These are phyloP conservation scores for Xylariomycetidae sp. DNA, from an alignment of 2,329 filamentous ascomycete genomes.

Conservation along the genomic window DNA sequence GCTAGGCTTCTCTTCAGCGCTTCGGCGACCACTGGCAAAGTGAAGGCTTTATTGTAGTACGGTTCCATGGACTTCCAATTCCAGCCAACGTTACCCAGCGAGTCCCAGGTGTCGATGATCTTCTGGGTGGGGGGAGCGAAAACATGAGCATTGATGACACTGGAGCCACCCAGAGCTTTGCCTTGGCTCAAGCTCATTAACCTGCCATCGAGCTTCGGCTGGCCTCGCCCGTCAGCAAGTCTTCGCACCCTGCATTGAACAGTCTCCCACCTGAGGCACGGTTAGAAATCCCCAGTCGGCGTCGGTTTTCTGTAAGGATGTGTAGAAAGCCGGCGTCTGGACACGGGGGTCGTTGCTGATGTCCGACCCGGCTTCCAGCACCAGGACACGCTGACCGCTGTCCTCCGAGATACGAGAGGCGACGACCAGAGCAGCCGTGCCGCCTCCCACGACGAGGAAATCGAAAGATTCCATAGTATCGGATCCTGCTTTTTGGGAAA, in stretches of 20 bases:
- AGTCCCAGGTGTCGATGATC: constrained; percentile 29
- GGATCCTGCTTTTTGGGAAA: too few species aligned
- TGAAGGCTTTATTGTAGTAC: constrained; percentile 23
- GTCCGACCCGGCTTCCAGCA: constrained; percentile 13
- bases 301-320: constrained; percentile 4
- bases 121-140: constrained; percentile 4
- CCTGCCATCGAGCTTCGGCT: constrained; percentile 3
- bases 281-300: constrained; percentile 10
- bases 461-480: too few species aligned
- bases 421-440: constrained; percentile 11
- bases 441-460: too few species aligned
- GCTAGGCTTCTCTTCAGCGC: constrained; percentile 3
- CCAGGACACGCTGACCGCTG: constrained; percentile 7
- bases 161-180: constrained; percentile 6
- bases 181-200: constrained; percentile 5
- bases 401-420: constrained; percentile 12
- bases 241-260: not conserved
- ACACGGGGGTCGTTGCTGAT: constrained; percentile 8
- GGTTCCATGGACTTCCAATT: constrained; percentile 19
- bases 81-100: constrained; percentile 15
- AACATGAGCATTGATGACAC: constrained; percentile 3
- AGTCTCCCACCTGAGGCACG: constrained; percentile 7
- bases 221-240: too few species aligned
- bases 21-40: constrained; percentile 1
- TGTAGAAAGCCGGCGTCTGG: constrained; percentile 7